Conservation (phyloP, 2,329 filamentous ascomycete species). For the Podosphaera fusca region DNA sequence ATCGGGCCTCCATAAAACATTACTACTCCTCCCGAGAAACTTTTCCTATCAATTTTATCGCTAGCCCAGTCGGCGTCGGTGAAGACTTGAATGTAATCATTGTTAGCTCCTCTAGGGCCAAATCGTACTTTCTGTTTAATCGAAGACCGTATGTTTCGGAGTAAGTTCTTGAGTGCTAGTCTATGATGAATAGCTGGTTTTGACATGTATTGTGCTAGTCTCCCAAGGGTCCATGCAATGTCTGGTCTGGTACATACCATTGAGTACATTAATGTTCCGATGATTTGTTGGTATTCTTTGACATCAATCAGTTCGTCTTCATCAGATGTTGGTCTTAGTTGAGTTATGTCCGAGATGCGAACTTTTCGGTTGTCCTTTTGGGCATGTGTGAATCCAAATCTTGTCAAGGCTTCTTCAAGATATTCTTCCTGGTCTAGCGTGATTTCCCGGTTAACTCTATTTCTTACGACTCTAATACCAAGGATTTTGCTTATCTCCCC, state of each 20-base stretch:
- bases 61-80: neutral
- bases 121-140: neutral
- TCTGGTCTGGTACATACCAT: too few species aligned
- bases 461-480: neutral
- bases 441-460: neutral
- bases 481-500: slow-evolving; percentile 1
- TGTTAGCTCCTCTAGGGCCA: neutral
- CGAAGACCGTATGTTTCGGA: too few species aligned
- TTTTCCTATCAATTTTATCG: neutral
- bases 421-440: neutral
- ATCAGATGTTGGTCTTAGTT: neutral
- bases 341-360: neutral
- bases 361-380: neutral
- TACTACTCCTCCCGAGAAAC: neutral
- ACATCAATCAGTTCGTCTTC: too few species aligned
- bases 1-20: too few species aligned
- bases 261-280: too few species aligned
- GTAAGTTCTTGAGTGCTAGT: too few species aligned
- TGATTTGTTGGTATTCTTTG: too few species aligned
- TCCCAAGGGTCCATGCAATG: too few species aligned
- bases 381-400: neutral
- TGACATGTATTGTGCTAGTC: too few species aligned
- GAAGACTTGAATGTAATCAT: neutral
- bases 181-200: too few species aligned
- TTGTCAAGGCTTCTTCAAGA: neutral